Base-by-base conservation (phyloP, 805 yeast genomes). In the Cyberlindnera xylosilytica region DNA sequence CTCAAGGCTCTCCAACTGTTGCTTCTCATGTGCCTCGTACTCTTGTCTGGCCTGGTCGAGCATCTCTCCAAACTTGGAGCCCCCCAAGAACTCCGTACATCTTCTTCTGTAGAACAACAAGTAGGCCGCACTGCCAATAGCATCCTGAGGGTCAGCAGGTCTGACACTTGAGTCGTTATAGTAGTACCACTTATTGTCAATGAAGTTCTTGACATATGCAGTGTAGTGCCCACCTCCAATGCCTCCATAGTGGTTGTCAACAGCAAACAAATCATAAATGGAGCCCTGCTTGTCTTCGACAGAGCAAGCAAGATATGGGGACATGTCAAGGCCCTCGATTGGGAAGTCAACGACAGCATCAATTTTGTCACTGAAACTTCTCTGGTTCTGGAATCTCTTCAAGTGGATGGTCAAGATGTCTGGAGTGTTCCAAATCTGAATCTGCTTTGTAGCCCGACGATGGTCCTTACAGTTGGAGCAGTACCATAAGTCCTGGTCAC, bases 211-310 rank as follows among this genome's bases (percentile, higher is more conserved):
- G 1, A 78, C 96, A 56, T 80, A 83, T 0, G 98, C 86, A 1
- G 99, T 93, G 63, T 93, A 91, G 67, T 93, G 98, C 2, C 99
- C 98, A 4, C 98, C 98, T 1, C 98, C 97, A 16, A 91, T 69
- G 1, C 97, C 97, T 38, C 98, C 99, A 60, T 74, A 89, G 59
- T 93, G 99, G 60, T 91, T 93, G 60, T 90, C 98, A 18, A 93
- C 97, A 0, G 93, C 98, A 54, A 87, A 73, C 48, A 93, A 68
- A 59, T 93, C 98, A 62, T 91, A 91, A 1, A 86, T 58, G n/a
- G 63, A 52, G 4, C 62, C 64, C 33, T 51, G 42, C 4, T 54
- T 57, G 37, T 53, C 52, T 31, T 50, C 60, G 4, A 51, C 46
- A 23, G 58, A 34, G 55, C 61, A 59, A 3, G 67, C 70, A 4